Base-by-base conservation (phyloP, 2,329 filamentous ascomycete species). In the Stagonosporopsis vannaccii region DNA sequence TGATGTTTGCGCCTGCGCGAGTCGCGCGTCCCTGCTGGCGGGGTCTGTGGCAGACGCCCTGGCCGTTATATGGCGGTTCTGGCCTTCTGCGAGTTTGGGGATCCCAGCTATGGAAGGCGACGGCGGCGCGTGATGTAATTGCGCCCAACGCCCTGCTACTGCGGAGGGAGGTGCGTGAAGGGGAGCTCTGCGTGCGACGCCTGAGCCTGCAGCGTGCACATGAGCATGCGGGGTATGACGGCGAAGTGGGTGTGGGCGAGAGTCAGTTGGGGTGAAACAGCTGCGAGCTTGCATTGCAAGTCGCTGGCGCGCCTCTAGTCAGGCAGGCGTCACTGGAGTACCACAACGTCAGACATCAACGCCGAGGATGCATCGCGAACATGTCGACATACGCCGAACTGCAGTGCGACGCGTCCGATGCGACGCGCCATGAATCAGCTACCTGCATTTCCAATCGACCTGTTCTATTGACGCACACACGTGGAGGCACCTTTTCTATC, bases 101-200 rank as follows among this genome's bases (percentile, higher is more conserved):
- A 71, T 71, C 71, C 67, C 59, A 66, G 69, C 65, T 52, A 54
- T 59, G 46, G 58, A 58, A 12, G 53, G 48, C 41, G 37, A 63
- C 59, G 48, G 60, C 59, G 36, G 36, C n/a, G 8, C 23, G 47
- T 43, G 47, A 42, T 46, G 47, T 33, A 48, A 51, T 43, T 56
- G 48, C 17, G 42, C 43, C 42, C 42, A 15, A 36, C 39, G 53
- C 51, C 53, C 53, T 47, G 53, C 53, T 56, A 56, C 53, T 39
- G 53, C 47, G 19, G 40, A 43, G 30, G n/a, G 22, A 39, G 23
- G 25, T 15, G 28, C 42, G 47, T 23, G 20, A 43, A 15, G 43
- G 48, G 20, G 37, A 51, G 47, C 42, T 47, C 53, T 51, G 47
- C 53, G 53, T 20, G 53, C 47, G 42, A 56, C 53, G 48, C 53